Percentiles rank a stretch among this genome's conserved stretches.
Conservation (phyloP, 768 basidiomycete genomes). For the Suillus sp. region DNA sequence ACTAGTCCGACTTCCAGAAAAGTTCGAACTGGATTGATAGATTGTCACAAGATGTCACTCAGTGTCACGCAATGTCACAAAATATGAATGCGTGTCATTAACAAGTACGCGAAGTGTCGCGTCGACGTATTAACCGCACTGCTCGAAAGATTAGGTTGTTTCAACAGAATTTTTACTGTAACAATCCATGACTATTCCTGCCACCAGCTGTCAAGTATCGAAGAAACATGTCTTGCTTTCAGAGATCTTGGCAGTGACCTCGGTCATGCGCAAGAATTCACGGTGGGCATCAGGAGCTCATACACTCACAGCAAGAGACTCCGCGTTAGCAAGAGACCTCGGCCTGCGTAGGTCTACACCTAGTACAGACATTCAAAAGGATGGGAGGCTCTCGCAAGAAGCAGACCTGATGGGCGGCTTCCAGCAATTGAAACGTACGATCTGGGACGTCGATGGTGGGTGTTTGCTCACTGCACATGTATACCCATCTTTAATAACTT, state of each 20-base stretch:
- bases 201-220: conserved; percentile 39
- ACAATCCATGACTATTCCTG: conserved; percentile 1
- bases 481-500: not conserved
- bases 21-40: no score
- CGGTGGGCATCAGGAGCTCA: conserved; percentile 85
- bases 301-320: conserved; percentile 61
- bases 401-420: conserved; percentile 90
- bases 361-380: conserved; percentile 41
- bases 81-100: conserved; percentile 3
- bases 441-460: conserved; percentile 71
- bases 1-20: no score
- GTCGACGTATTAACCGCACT: not conserved
- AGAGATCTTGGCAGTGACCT: conserved; percentile 90
- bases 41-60: not conserved
- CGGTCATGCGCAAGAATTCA: conserved; percentile 96
- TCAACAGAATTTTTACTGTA: not conserved
- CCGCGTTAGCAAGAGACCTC: conserved; percentile 70
- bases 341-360: conserved; percentile 68
- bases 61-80: not conserved
- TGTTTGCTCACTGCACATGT: conserved; percentile 14
- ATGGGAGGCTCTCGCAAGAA: conserved; percentile 62
- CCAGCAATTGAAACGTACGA: conserved; percentile 74
- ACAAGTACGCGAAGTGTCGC: not conserved
- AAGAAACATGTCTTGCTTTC: conserved; percentile 81
- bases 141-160: not conserved